Evolutionary conservation across 2,329 filamentous ascomycete species (phyloP), one percentile per base, ranked within the genome.

Genomic region (Colletotrichum falcatum): DNA sequence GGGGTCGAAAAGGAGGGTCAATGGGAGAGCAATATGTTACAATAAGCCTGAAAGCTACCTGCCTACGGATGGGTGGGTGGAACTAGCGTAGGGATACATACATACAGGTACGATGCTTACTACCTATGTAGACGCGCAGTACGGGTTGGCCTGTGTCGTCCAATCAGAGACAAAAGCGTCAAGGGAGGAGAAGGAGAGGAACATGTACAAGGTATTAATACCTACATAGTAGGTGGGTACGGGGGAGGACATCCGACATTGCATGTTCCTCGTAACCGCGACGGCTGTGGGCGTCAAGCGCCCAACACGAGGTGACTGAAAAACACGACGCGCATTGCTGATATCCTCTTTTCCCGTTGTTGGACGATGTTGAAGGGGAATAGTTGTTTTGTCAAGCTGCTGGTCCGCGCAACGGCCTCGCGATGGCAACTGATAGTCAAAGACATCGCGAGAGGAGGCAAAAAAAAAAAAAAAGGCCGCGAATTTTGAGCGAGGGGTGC

Each of bases 401-500:
- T n/a, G 7, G 33, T 37, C 53, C 53, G 28, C 53, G 30, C 26
- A n/a, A 55, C 35, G 53, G 33, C 53, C n/a, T 26, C 53, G 20
- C 33, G 23, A 37, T 14, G 48, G 26, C 49, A 18, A 39, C 26
- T 3, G 54, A 18, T 8, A 26, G 16, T 30, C 7, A 3, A 28
- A 20, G 16, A 16, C 48, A 12, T 44, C 26, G 20, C 63, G 20
- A 28, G 61, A 53, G 44, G 56, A 55, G 53, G 44, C 28, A 37
- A 33, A 35, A 56, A 12, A 46, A 11, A 12, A n/a, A 46, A n/a
- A n/a, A 46, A 18, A 46, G 7, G 30, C 65, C 42, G 62, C 66
- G 62, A 23, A 14, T 70, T n/a, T n/a, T 61, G n/a, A 70, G 62
- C 37, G 33, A 23, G 30, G 66, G 63, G 48, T 42, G 56, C 59